Base-by-base conservation (phyloP, 257 asterid genomes). In the Solanum lycopersicoides region DNA sequence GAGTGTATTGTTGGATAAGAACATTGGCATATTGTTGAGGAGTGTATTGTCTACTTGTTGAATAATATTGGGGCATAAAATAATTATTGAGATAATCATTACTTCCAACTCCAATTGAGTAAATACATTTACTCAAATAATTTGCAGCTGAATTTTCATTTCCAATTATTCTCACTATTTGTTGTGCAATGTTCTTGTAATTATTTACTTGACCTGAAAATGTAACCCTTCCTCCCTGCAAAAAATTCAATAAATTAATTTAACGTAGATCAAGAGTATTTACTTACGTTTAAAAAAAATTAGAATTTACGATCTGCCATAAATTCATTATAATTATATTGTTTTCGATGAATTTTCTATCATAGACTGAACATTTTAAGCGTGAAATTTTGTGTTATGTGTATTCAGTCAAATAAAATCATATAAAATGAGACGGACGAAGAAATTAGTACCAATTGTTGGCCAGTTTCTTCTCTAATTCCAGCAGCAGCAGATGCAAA, bases 151-250 rank as follows among this genome's bases (percentile, higher is more conserved):
- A 66, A 35, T 91, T 44, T 74, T 90, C 89, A 74, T 88, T 87
- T 16, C 94, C 94, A 13, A 92, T 74, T 82, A 92, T 47, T 14
- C 75, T 30, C n/a, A 88, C 92, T n/a, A 96, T 87, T 84, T 94
- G 95, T 10, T 93, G 72, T 16, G 92, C 98, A n/a, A 94, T 93
- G 92, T 88, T 92, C 88, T 91, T 92, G 96, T 95, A 95, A 88
- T 95, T 95, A 37, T 90, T 94, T 47, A 95, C 91, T 87, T 95
- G 98, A 13, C 88, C 95, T 0, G 92, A 79, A 56, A 95, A 94
- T 83, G 88, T 93, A 15, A 91, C 92, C 84, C 98, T 86, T 12
- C 88, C 95, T 5, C 98, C 98, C 99, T 96, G 65, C 30, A 65
- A 25, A n/a, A 16, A 60, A 13, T 9, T 39, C 21, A 37, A 21